Base-by-base conservation (phyloP, 2,329 filamentous ascomycete genomes). In the Arthroderma sp. region DNA sequence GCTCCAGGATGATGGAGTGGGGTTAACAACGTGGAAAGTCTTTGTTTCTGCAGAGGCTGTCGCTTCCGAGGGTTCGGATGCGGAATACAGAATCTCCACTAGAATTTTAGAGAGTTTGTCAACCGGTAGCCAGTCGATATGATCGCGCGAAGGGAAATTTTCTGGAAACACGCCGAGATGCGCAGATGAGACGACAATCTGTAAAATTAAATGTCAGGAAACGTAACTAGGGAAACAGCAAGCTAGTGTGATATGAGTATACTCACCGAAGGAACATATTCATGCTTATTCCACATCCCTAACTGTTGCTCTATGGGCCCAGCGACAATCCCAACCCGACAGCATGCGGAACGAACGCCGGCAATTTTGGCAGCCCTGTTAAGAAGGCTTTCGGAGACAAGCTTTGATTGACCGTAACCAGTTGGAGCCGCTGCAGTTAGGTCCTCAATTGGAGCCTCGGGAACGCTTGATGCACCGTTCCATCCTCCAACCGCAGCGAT, bases 331-430 rank as follows among this genome's bases (percentile, higher is more conserved):
- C 62, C 62, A 1, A 63, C 54, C 1, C 62, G 56, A 28, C 51
- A 46, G 3, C 61, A 46, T 1, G 47, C 52, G 0, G 49, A 48
- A 6, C 51, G 44, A 3, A 62, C 46, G 3, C 43, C 45, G 1
- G 48, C 27, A 30, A 33, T 39, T 15, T 41, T 36, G 4, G 56
- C 53, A 1, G 57, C 54, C 29, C 54, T 50, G 4, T 49, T 44
- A 43, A 74, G 67, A 22, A 75, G 57, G n/a, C 63, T 62, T 41
- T 73, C 69, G 0, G 63, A 63, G 1, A 66, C 57, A 4, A 52
- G 39, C 38, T 64, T 64, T 2, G 57, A 54, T 31, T 60, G 53
- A 1, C 52, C 59, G 45, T 65, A 65, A 1, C 62, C 61, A 28
- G 51, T 55, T 1, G 43, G 29, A 3, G 67, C 55, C 0, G 73